Base-by-base conservation (phyloP, 2,329 filamentous ascomycete species). In the Venturia effusa region DNA sequence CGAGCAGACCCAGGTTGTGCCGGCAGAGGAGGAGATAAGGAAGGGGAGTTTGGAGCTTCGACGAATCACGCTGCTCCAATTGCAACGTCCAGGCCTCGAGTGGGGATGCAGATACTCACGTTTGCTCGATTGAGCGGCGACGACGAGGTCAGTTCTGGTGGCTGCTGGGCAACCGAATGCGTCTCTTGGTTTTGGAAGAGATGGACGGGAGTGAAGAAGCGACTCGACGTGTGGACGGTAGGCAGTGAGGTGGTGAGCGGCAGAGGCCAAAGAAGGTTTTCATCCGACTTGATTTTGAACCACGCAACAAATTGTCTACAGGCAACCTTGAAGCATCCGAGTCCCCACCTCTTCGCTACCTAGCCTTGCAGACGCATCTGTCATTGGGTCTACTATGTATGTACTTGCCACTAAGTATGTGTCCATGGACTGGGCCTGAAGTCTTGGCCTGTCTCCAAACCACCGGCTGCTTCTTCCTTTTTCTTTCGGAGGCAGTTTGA, bases 31-130 rank as follows among this genome's bases (percentile, higher is more conserved):
- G 57, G 15, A 59, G 57, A 39, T 27, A 30, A 59, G 57, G 40
- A 11, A 19, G 39, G 22, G 17, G 22, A 17, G 13, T 32, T 59
- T 17, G 4, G 57, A 40, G 32, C 57, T 60, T 60, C 32, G 57
- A 40, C 57, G 57, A 60, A 60, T 60, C 59, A 60, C 59, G 34
- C 30, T n/a, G 51, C 30, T 57, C 51, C 51, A 43, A 60, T 60
- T 43, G 59, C 34, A 40, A 43, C 32, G 57, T 1, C 40, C 10
- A 22, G 43, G 34, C 22, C 37, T 40, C 32, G 34, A 40, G 8
- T 17, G 34, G 32, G 59, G 37, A 32, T 15, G 59, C 59, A 43
- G 59, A 37, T 17, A 60, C 59, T 60, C 34, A 57, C 51, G 34
- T 3, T 22, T 10, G 27, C 27, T 37, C 15, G 17, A 13, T 57